Evolutionary conservation across 1,139 yeast species (phyloP).

Genomic region (Pneumocystis canis): DNA sequence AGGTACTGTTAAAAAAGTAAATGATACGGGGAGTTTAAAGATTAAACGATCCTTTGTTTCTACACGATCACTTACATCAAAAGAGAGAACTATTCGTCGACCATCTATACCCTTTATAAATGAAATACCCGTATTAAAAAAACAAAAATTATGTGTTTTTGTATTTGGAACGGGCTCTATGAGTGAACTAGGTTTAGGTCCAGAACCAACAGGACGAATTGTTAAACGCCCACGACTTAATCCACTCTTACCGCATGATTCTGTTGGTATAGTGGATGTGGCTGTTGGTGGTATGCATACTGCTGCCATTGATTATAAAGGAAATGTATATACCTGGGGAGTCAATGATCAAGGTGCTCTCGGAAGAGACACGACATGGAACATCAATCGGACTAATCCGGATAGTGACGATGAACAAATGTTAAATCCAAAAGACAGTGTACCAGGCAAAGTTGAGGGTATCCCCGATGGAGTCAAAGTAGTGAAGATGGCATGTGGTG

Average conservation of each 20-base stretch:
- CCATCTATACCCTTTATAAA: neutral
- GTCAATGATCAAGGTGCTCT: constrained; percentile 82
- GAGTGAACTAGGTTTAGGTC: constrained; percentile 94
- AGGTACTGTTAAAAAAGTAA: neutral
- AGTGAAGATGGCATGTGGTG: constrained; percentile 84
- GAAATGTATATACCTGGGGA: constrained; percentile 93
- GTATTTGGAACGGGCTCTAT: constrained; percentile 95
- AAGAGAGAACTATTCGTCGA: neutral
- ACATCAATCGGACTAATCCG: constrained; percentile 47
- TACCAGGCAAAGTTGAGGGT: constrained; percentile 63
- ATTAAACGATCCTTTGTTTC: neutral
- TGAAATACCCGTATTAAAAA: neutral
- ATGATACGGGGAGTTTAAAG: neutral
- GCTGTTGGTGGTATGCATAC: constrained; percentile 96
- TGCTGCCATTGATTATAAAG: constrained; percentile 59
- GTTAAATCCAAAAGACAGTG: constrained; percentile 72
- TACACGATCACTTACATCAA: neutral
- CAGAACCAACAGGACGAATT: constrained; percentile 70
- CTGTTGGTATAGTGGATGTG: constrained; percentile 59
- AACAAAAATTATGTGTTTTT: constrained; percentile 46
- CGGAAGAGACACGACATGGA: constrained; percentile 69
- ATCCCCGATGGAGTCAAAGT: constrained; percentile 46
- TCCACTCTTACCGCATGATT: constrained; percentile 49
- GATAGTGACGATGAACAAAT: constrained; percentile 45
- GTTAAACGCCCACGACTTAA: constrained; percentile 90